phyloP scores from a whole-genome alignment of 305 asterid genomes.

The Fraxinus albicans region DNA sequence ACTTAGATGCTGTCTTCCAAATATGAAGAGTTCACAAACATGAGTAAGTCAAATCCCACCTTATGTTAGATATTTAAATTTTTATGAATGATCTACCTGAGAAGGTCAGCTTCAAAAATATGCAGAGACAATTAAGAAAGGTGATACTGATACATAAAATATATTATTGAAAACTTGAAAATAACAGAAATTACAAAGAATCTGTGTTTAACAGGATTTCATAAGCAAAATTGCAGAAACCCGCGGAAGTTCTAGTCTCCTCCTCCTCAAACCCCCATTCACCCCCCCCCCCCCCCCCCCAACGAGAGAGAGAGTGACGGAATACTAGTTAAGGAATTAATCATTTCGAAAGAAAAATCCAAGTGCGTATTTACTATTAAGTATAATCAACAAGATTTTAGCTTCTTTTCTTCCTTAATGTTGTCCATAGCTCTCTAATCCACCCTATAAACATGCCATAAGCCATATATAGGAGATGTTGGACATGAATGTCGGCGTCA shows the following conservation, averaged over 20 bases:
- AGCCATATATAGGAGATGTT: neutral
- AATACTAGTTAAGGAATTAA: neutral
- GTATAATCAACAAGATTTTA: neutral
- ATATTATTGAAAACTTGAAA: neutral
- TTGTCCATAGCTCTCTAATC: neutral
- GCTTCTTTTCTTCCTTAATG: neutral
- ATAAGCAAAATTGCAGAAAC: neutral
- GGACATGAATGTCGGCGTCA: neutral
- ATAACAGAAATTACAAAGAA: neutral
- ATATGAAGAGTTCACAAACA: conserved; percentile 28
- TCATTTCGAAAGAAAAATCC: neutral
- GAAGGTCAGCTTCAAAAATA: conserved; percentile 12
- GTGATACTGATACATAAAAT: neutral
- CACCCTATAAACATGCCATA: neutral
- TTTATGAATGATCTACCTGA: conserved; percentile 7
- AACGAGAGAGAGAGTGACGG: neutral
- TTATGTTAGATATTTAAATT: neutral
- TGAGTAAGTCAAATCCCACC: conserved; percentile 23
- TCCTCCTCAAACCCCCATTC: neutral
- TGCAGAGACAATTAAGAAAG: conserved; percentile 3
- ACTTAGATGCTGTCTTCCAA: conserved; percentile 70
- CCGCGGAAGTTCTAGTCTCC: neutral
- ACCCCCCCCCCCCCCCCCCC: neutral
- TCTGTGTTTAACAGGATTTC: neutral
- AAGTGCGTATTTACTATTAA: neutral